phyloP scores from a whole-genome alignment of 495 filamentous ascomycete species.

The Pseudoneurospora amorphoporcata region DNA sequence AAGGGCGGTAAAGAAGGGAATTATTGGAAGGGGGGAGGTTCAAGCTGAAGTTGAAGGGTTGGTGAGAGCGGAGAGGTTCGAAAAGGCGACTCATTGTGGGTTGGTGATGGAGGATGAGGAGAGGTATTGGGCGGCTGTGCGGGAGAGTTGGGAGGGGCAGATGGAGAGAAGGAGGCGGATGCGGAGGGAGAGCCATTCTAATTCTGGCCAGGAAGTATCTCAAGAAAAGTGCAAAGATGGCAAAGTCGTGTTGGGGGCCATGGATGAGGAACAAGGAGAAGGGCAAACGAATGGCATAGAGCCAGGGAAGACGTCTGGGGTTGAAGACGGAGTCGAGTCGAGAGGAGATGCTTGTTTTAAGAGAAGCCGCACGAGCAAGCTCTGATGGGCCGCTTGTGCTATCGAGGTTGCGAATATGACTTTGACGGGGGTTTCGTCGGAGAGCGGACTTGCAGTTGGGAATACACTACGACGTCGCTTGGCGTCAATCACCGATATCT shows the following conservation, averaged over 20 bases:
- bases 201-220: not conserved
- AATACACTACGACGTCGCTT: too few species aligned
- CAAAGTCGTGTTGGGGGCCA: not conserved
- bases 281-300: not conserved
- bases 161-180: not conserved
- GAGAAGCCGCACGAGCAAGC: not conserved
- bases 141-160: conserved; percentile 13
- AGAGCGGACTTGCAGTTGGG: too few species aligned
- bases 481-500: not conserved
- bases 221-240: not conserved
- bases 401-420: not conserved
- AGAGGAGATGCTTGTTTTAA: not conserved
- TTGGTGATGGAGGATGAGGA: conserved; percentile 14
- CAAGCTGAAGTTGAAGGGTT: conserved; percentile 18
- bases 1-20: conserved; percentile 4
- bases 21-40: conserved; percentile 7
- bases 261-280: not conserved
- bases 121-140: conserved; percentile 17
- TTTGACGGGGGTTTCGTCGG: too few species aligned
- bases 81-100: conserved; percentile 21
- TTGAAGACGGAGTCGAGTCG: not conserved
- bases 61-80: not conserved
- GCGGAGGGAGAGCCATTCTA: not conserved
- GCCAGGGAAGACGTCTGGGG: not conserved
- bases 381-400: not conserved